phyloP scores from a whole-genome alignment of 2,329 filamentous ascomycete genomes.

The Trichoderma simmonsii region DNA sequence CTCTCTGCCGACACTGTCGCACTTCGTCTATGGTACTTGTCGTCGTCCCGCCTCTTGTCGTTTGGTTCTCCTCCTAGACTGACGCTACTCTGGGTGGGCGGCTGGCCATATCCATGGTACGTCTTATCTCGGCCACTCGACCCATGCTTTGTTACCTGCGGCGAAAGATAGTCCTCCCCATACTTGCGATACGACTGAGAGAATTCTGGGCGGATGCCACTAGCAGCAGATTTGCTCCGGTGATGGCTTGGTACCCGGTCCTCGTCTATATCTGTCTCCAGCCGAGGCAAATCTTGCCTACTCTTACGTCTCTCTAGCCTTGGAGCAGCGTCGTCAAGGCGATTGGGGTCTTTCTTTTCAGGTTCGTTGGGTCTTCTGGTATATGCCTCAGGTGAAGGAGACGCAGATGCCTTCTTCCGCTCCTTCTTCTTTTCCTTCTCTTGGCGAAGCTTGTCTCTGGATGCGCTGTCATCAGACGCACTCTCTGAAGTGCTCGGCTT shows the following conservation, averaged over 20 bases:
- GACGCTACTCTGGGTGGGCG: constrained; percentile 32
- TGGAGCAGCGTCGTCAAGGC: neutral
- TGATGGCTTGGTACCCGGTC: constrained; percentile 30
- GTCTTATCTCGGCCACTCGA: constrained; percentile 42
- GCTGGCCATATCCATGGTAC: constrained; percentile 35
- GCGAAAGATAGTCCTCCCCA: constrained; percentile 39
- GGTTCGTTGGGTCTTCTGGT: neutral
- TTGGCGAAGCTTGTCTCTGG: constrained; percentile 25
- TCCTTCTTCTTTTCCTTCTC: constrained; percentile 6
- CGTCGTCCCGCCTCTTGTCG: constrained; percentile 27
- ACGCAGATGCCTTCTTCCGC: neutral
- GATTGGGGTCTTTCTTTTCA: neutral
- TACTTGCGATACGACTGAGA: constrained; percentile 27
- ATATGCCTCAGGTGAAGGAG: constrained; percentile 2
- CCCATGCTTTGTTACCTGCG: constrained; percentile 41
- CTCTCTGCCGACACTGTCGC: constrained; percentile 29
- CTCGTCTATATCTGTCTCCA: constrained; percentile 41
- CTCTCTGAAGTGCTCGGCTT: constrained; percentile 15
- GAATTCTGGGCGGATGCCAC: constrained; percentile 31
- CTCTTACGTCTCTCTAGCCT: constrained; percentile 30
- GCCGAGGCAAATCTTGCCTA: constrained; percentile 41
- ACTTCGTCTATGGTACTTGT: constrained; percentile 25
- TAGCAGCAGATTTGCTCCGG: constrained; percentile 37
- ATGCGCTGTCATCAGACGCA: constrained; percentile 26
- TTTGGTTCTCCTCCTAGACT: constrained; percentile 19